Evolutionary conservation across 768 basidiomycete genomes (phyloP).

Genomic region (Mycena polygramma): DNA sequence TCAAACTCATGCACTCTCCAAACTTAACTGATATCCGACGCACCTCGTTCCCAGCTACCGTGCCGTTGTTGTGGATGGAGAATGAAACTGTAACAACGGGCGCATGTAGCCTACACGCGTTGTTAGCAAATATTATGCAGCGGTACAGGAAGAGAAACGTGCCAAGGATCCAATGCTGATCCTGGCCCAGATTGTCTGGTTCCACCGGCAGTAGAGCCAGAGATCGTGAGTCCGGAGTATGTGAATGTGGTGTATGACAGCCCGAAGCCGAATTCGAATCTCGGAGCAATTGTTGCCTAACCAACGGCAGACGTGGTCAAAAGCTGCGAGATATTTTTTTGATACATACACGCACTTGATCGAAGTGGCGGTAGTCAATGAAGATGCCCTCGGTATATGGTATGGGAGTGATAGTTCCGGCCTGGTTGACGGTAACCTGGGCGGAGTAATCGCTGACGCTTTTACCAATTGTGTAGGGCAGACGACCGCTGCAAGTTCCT

Average conservation of each 20-base stretch:
- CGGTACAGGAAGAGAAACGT: slow-evolving; percentile 14
- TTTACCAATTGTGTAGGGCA: slow-evolving; percentile 70
- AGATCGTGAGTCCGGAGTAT: slow-evolving; percentile 59
- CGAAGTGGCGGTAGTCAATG: slow-evolving; percentile 72
- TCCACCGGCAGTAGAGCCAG: slow-evolving; percentile 57
- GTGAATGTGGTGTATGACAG: slow-evolving; percentile 71
- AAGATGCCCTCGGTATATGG: slow-evolving; percentile 71
- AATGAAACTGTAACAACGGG: slow-evolving; percentile 67
- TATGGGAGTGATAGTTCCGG: slow-evolving; percentile 58
- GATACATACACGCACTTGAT: slow-evolving; percentile 42
- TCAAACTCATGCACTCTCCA: not conserved
- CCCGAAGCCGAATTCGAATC: slow-evolving; percentile 65
- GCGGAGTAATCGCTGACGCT: slow-evolving; percentile 68
- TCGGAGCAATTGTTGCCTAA: slow-evolving; percentile 55
- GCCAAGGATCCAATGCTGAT: slow-evolving; percentile 67
- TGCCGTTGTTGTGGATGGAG: slow-evolving; percentile 66
- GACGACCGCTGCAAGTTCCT: slow-evolving; percentile 50
- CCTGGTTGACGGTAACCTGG: slow-evolving; percentile 55
- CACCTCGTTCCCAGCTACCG: slow-evolving; percentile 68
- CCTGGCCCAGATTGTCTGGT: slow-evolving; percentile 60
- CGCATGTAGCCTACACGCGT: slow-evolving; percentile 58
- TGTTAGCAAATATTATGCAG: not conserved
- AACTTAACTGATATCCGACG: slow-evolving; percentile 10
- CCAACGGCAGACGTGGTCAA: not conserved
- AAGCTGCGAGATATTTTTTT: not conserved